Conservation (phyloP, 129 eudicot species). For the Centaurea solstitialis region DNA sequence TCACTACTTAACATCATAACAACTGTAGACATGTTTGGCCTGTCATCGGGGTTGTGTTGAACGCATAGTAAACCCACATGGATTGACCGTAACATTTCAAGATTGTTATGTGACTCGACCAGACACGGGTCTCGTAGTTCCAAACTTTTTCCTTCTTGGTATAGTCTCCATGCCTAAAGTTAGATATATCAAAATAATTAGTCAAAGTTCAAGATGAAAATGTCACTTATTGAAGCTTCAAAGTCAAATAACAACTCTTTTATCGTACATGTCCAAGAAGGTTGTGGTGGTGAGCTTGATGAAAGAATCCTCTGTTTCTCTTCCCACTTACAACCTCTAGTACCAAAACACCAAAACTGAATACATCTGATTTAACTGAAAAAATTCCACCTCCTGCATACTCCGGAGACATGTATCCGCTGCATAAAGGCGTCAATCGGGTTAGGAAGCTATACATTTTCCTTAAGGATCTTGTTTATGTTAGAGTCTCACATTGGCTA, state of each 20-base stretch:
- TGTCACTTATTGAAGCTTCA: not conserved
- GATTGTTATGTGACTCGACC: not conserved
- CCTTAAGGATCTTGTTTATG: not conserved
- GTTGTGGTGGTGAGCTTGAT: conserved; percentile 28
- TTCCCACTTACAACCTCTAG: conserved; percentile 39
- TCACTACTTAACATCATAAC: conserved; percentile 25
- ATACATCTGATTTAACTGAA: conserved; percentile 38
- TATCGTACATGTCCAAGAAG: conserved; percentile 41
- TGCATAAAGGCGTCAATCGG: not conserved
- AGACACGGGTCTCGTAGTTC: conserved; percentile 17
- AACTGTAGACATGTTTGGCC: conserved; percentile 29
- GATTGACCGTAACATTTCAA: conserved; percentile 22
- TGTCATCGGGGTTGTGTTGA: conserved; percentile 31
- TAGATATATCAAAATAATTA: not conserved
- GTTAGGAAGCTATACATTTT: not conserved
- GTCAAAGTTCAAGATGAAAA: not conserved
- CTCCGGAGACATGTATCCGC: conserved; percentile 49
- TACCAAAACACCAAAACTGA: conserved; percentile 38
- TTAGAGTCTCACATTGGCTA: not conserved
- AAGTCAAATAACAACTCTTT: not conserved
- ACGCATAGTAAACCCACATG: conserved; percentile 34
- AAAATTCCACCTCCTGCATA: conserved; percentile 34
- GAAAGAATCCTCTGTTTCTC: conserved; percentile 35
- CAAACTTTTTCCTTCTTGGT: conserved; percentile 22
- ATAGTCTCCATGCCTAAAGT: conserved; percentile 32